Evolutionary conservation across 176 grass and related monocot genomes (phyloP), one percentile per base, ranked within the genome.

Genomic region (Carex parvula): DNA sequence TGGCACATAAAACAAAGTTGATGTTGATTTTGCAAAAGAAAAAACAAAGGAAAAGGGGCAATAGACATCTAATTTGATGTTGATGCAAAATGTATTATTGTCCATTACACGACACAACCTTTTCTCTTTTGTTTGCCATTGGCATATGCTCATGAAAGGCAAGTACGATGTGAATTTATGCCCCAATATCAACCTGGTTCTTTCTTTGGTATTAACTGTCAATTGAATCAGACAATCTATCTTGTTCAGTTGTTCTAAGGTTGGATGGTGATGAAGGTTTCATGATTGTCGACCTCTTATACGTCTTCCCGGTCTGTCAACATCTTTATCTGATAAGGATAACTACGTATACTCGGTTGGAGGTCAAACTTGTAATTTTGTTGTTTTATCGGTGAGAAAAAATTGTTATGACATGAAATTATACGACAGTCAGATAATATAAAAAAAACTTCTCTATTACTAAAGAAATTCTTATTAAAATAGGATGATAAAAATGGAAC

Each of bases 51-150:
- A 22, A 53, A 53, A 75, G 54, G 2, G 21, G 6, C 18, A 50
- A 22, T 26, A 26, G 21, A 53, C 18, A 74, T 74, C 41, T 74
- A 53, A 50, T 24, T 24, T 52, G 70, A 74, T 75, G 21, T 53
- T 69, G 66, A 69, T 41, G 39, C 8, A 54, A 54, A 75, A 26
- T 16, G 12, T n/a, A n/a, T 29, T 75, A 54, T 29, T 0, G 21
- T 48, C 69, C 17, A 48, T 41, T 48, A 48, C 16, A 48, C 18
- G 46, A 39, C n/a, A 32, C 56, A 62, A 81, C 15, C 13, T 81
- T 81, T 42, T 41, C 21, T 11, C 78, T 60, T 60, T 46, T 82
- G 80, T 64, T 73, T 48, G 20, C 59, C 39, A 61, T 44, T 82
- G 60, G 80, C 66, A 82, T 82, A 82, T 64, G 37, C 52, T 66